Evolutionary conservation across 1,284 basidiomycete species (phyloP), one percentile per base, ranked within the genome.

Genomic region (Golubevia sp.): DNA sequence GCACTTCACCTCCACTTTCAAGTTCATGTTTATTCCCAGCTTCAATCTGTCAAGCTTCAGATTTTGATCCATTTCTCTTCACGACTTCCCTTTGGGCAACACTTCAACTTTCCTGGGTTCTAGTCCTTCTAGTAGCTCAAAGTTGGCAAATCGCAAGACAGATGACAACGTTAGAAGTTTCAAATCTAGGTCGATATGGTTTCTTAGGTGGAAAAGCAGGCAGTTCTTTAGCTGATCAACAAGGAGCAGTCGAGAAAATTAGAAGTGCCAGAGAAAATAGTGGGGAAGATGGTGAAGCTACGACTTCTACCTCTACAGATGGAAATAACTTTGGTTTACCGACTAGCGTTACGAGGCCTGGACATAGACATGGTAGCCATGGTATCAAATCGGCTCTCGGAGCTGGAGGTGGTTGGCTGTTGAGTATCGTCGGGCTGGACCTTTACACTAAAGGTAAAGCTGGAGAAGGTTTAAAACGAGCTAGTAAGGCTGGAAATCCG

Each of bases 91-190:
- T 87, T 21, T 99, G 97, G 96, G 87, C 93, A 0, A 91, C 91
- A 0, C 87, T 99, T 7, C 96, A 99, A 83, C 89, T 98, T 27
- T 89, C 90, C 0, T 99, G 97, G 96, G 98, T 96, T 0, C 84
- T 89, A 50, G 88, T 99, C 60, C 90, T 99, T 53, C 89, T 96
- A 56, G 87, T 87, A 44, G 90, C 90, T 4, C 97, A 99, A 77
- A 86, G 91, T 49, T 97, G 92, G 91, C 96, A 98, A 85, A 89
- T 98, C 59, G 88, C 90, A 7, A 88, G 91, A 20, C 96, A 99
- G 81, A 93, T 99, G 89, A 99, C 96, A 0, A 97, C 96, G 0
- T 88, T 97, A 62, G 96, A 99, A 82, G 92, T 98, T 3, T 91
- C 90, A 63, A 99, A 99, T 80, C 89, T 98, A 2, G 94, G 95